Conservation (phyloP, 192 early-diverging fungal genomes). For the Oehlia diaphana region DNA sequence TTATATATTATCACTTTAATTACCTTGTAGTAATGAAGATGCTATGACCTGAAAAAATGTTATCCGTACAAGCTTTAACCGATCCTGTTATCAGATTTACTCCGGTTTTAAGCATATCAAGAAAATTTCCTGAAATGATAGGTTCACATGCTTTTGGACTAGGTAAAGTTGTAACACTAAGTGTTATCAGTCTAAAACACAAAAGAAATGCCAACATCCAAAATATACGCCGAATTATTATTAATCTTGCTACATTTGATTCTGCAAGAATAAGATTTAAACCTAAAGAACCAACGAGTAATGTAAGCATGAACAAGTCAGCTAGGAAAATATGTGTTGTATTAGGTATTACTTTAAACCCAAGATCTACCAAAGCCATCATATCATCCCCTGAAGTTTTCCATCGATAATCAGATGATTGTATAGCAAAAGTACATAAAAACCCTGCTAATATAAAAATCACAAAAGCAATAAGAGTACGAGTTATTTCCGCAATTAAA, state of each 20-base stretch:
- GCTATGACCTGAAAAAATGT: slow-evolving; percentile 46
- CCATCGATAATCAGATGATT: slow-evolving; percentile 45
- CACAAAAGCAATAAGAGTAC: slow-evolving; percentile 23
- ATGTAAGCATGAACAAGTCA: slow-evolving; percentile 41
- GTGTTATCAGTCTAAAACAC: slow-evolving; percentile 34
- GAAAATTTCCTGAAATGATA: slow-evolving; percentile 27
- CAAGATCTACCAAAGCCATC: slow-evolving; percentile 35
- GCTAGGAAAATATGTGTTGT: slow-evolving; percentile 31
- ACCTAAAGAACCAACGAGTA: slow-evolving; percentile 37
- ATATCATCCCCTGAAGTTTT: slow-evolving; percentile 30
- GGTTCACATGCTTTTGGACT: slow-evolving; percentile 40
- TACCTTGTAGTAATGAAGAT: slow-evolving; percentile 37
- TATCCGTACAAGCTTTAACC: slow-evolving; percentile 43
- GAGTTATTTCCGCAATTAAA: slow-evolving; percentile 32
- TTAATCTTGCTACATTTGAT: slow-evolving; percentile 32
- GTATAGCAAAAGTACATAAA: slow-evolving; percentile 40
- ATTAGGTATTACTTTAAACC: slow-evolving; percentile 39
- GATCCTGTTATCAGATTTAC: slow-evolving; percentile 41
- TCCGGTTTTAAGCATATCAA: slow-evolving; percentile 35
- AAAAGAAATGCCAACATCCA: slow-evolving; percentile 39
- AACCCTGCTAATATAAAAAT: slow-evolving; percentile 36
- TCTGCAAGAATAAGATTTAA: slow-evolving; percentile 36
- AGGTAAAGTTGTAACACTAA: slow-evolving; percentile 42
- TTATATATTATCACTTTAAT: neutral
- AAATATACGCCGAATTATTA: slow-evolving; percentile 38